Evolutionary conservation across 169 alveolate genomes (phyloP).

Genomic region (Prorocentrum cordatum): DNA sequence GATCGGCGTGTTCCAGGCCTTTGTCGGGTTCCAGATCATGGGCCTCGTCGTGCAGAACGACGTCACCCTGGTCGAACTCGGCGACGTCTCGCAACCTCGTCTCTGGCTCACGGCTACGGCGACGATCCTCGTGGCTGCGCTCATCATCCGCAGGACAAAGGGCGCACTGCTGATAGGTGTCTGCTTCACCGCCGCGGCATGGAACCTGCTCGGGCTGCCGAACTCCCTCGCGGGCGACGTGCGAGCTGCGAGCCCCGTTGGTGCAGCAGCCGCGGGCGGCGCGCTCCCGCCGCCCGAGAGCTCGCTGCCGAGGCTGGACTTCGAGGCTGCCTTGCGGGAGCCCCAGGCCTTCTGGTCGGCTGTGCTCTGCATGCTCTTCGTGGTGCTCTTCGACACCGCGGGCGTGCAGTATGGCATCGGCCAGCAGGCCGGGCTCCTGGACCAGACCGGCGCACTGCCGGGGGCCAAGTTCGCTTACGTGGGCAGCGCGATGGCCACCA

Average conservation of each 20-base stretch:
- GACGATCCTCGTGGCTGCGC: conserved; percentile 41
- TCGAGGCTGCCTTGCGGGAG: conserved; percentile 12
- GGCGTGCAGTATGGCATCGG: conserved; percentile 68
- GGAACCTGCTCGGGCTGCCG: conserved; percentile 25
- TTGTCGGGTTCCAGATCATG: conserved; percentile 51
- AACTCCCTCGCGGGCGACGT: conserved; percentile 3
- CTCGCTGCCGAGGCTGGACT: too few species aligned
- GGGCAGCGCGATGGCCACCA: conserved; percentile 45
- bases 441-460: conserved; percentile 6
- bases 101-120: conserved; percentile 11
- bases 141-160: conserved; percentile 8
- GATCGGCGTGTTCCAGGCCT: conserved; percentile 54
- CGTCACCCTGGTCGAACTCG: conserved; percentile 34
- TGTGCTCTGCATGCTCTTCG: conserved; percentile 43
- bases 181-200: conserved; percentile 37
- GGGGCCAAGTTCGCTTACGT: conserved; percentile 18
- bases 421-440: conserved; percentile 57
- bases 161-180: conserved; percentile 55
- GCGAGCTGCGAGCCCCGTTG: too few species aligned
- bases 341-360: conserved; percentile 49
- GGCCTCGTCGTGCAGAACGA: conserved; percentile 54
- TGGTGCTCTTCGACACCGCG: conserved; percentile 48
- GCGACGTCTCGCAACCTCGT: neutral
- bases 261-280: conserved; percentile 7
- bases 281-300: neutral